These are phyloP conservation scores for Heliosperma pusillum DNA, from an alignment of 148 eudicot genomes.

Conservation along the genomic window DNA sequence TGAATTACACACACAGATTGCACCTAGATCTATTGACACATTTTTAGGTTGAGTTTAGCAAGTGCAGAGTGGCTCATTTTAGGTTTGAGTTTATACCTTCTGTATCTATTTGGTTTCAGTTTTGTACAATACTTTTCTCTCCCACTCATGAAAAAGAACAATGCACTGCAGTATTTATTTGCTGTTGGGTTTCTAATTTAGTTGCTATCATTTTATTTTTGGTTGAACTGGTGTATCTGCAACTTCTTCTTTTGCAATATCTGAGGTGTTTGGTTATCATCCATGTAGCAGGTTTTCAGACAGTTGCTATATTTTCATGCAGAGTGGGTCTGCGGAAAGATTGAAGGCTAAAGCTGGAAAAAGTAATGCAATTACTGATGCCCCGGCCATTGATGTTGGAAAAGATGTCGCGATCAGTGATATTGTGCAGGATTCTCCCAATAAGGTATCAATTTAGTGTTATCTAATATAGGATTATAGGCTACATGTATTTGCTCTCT, in stretches of 20 bases:
- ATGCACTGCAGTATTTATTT: slow-evolving; percentile 4
- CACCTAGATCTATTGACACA: not conserved
- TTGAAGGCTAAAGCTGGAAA: slow-evolving; percentile 40
- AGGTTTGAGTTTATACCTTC: not conserved
- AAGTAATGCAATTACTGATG: slow-evolving; percentile 31
- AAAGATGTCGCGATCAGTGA: slow-evolving; percentile 38
- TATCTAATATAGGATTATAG: slow-evolving; percentile 9
- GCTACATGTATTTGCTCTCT: not conserved
- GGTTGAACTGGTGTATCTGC: slow-evolving; percentile 28
- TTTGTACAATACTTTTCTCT: not conserved
- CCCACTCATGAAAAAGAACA: slow-evolving; percentile 4
- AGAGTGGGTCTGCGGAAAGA: slow-evolving; percentile 74
- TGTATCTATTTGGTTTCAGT: slow-evolving; percentile 1
- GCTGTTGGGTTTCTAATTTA: not conserved
- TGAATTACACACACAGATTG: not conserved
- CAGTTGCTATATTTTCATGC: slow-evolving; percentile 99
- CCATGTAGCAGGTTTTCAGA: slow-evolving; percentile 99
- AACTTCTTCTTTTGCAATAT: slow-evolving; percentile 37
- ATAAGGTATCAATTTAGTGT: slow-evolving; percentile 55
- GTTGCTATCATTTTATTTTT: slow-evolving; percentile 5
- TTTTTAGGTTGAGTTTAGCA: not conserved
- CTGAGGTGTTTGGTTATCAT: slow-evolving; percentile 94
- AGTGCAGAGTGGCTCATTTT: not conserved
- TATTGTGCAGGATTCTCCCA: slow-evolving; percentile 71
- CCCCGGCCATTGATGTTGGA: slow-evolving; percentile 38